Conservation (phyloP, 2,329 filamentous ascomycete species). For the Ophiocordyceps camponoti-floridani region DNA sequence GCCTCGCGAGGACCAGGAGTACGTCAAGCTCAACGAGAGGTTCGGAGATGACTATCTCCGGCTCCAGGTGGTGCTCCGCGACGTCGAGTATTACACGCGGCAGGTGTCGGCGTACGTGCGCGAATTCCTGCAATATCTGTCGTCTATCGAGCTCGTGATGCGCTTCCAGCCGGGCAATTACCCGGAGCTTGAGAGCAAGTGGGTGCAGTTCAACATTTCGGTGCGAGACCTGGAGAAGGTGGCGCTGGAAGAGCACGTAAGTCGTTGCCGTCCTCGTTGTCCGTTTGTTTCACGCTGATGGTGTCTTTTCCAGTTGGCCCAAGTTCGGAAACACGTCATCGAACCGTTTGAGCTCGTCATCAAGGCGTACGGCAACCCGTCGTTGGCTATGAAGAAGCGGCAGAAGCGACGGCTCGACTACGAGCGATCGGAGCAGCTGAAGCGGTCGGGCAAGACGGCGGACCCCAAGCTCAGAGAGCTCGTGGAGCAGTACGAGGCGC, state of each 20-base stretch:
- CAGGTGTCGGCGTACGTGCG: constrained; percentile 64
- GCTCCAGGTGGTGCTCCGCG: constrained; percentile 77
- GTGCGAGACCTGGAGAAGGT: constrained; percentile 74
- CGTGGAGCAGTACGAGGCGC: constrained; percentile 73
- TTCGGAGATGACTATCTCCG: constrained; percentile 88
- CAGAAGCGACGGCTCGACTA: constrained; percentile 85
- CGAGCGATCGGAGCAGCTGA: constrained; percentile 61
- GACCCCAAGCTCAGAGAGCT: constrained; percentile 73
- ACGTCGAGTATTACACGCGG: constrained; percentile 85
- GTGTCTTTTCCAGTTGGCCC: constrained; percentile 31
- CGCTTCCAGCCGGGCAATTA: constrained; percentile 52
- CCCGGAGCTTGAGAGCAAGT: constrained; percentile 82
- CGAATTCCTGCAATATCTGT: constrained; percentile 63
- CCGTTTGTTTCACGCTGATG: too few species aligned
- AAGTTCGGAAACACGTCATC: constrained; percentile 68
- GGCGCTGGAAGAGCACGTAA: constrained; percentile 70
- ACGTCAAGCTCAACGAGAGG: constrained; percentile 63
- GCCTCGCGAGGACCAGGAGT: constrained; percentile 62
- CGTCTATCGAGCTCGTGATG: constrained; percentile 70
- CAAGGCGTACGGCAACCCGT: constrained; percentile 65
- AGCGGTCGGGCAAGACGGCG: constrained; percentile 65
- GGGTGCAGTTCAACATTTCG: constrained; percentile 76
- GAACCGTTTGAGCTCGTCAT: constrained; percentile 67
- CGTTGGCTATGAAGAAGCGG: constrained; percentile 82
- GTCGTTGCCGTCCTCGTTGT: too few species aligned